Evolutionary conservation across 2,329 filamentous ascomycete species (phyloP), one percentile per base, ranked within the genome.

Genomic region (Cercospora sesami): DNA sequence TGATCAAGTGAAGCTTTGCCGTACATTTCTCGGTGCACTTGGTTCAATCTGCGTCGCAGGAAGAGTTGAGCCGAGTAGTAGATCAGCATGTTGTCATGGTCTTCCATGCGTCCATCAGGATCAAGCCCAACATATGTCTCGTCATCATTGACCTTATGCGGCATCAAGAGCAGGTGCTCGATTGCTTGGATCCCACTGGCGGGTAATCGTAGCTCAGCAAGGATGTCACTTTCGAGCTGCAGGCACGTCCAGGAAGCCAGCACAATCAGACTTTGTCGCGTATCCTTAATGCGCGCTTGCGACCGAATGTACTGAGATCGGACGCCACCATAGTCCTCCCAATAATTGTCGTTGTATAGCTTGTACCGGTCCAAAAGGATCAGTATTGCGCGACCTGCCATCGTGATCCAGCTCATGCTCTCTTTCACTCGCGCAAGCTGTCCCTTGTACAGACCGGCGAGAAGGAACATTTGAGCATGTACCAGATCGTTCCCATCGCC

Each of bases 171-270:
- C 60, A 86, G 83, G 21, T 81, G 80, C 75, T 89, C 87, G 6
- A 85, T 81, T 33, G 82, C 81, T 9, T 85, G 85, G 31, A 90
- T 87, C 2, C 86, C 86, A 75, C 87, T 90, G 1, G 85, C 82
- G 4, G 87, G 87, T 14, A 90, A 81, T 67, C 75, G 78, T 68
- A 98, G 84, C 79, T 99, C 95, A 3, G 95, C 95, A 58, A 97
- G 86, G 57, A 98, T 92, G 78, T 98, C 94, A 79, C 93, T 97
- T 80, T 98, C 94, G 10, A 98, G 84, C 76, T 98, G 94, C 70
- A 97, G 82, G 77, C 92, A 96, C 7, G 94, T 95, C 94, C 94
- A 98, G 75, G 94, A 97, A 0, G 92, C 90, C 73, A 96, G 77
- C 65, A 83, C 79, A 26, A 83, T 80, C 51, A 83, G 72, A 58